These are phyloP conservation scores for Verticillium isaacii DNA, from an alignment of 2,329 filamentous ascomycete species.

Conservation along the genomic window DNA sequence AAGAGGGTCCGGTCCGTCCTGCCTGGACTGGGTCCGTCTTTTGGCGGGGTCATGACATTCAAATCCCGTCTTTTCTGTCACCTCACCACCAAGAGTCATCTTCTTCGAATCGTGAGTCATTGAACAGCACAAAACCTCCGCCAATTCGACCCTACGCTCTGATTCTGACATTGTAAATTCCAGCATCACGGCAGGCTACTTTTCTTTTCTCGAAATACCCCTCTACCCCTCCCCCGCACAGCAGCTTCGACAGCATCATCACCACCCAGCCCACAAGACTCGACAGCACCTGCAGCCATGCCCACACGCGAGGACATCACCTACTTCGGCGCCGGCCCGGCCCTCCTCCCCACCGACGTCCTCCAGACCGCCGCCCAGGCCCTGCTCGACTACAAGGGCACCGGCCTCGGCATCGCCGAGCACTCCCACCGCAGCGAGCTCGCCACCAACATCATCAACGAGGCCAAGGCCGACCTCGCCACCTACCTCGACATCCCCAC, in stretches of 20 bases:
- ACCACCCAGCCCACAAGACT: neutral
- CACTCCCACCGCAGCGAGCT: constrained; percentile 82
- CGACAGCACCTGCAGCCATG: constrained; percentile 39
- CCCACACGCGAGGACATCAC: constrained; percentile 68
- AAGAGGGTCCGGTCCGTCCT: neutral
- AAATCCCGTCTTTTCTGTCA: constrained; percentile 9
- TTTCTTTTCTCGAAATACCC: neutral
- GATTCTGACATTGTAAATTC: neutral
- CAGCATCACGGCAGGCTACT: neutral
- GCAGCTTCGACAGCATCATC: neutral
- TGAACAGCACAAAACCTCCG: constrained; percentile 2
- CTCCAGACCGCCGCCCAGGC: constrained; percentile 72
- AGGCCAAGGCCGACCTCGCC: constrained; percentile 70
- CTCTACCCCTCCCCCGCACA: neutral
- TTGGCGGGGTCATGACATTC: constrained; percentile 12
- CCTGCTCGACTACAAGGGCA: constrained; percentile 75
- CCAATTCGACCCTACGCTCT: neutral
- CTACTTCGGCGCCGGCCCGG: constrained; percentile 89
- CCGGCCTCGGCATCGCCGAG: constrained; percentile 81
- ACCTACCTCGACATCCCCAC: constrained; percentile 76
- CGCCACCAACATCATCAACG: constrained; percentile 73
- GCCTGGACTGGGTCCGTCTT: constrained; percentile 3
- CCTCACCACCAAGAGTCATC: constrained; percentile 1
- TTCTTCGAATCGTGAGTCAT: constrained; percentile 7
- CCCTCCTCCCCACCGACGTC: constrained; percentile 76